Conservation (phyloP, 148 eudicot species). For the Spergularia bocconei region DNA sequence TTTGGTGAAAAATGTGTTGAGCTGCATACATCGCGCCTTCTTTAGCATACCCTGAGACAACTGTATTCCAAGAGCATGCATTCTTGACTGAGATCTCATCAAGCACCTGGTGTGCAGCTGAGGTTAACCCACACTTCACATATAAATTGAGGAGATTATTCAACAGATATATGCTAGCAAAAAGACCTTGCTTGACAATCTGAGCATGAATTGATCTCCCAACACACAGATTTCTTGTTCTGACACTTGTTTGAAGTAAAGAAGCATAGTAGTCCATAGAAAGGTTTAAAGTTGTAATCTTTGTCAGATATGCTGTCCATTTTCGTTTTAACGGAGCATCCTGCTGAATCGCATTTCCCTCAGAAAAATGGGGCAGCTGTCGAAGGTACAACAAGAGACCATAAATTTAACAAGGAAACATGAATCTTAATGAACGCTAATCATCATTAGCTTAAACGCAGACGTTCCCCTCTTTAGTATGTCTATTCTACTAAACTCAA, state of each 20-base stretch:
- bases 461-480: not conserved
- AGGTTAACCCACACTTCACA: constrained; percentile 42
- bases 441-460: not conserved
- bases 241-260: constrained; percentile 49
- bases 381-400: not conserved
- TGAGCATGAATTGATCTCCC: constrained; percentile 52
- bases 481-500: too few relatives aligned
- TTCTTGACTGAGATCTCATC: constrained; percentile 58
- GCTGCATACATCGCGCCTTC: constrained; percentile 49
- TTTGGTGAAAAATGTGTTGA: constrained; percentile 31
- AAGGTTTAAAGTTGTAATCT: constrained; percentile 13
- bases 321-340: not conserved
- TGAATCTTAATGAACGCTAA: not conserved
- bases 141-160: constrained; percentile 60
- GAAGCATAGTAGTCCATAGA: constrained; percentile 33
- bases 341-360: not conserved
- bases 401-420: not conserved
- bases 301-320: not conserved
- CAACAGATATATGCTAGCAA: constrained; percentile 48
- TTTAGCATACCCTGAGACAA: constrained; percentile 64
- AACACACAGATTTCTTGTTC: constrained; percentile 30
- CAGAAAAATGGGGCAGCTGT: not conserved
- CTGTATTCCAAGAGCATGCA: constrained; percentile 56
- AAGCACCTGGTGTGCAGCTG: constrained; percentile 43
- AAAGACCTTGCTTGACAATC: constrained; percentile 53